Conservation (phyloP, 257 asterid species). For the Solanum habrochaites region DNA sequence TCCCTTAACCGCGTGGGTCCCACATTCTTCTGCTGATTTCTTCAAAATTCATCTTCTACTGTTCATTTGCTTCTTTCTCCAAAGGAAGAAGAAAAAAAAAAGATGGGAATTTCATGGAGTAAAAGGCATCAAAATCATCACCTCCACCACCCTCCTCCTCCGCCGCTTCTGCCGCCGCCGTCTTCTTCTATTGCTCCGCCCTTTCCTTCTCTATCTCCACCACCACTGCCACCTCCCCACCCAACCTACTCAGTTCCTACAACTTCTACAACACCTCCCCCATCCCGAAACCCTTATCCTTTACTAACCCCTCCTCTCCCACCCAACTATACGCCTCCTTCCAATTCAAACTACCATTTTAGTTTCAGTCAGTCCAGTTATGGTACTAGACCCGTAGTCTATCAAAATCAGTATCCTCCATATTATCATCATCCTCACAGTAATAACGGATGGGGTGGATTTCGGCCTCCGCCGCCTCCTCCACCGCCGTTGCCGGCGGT, state of each 20-base stretch:
- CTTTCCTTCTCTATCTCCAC: not conserved
- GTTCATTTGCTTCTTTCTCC: not conserved
- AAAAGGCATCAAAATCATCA: constrained; percentile 37
- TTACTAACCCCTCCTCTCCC: constrained; percentile 12
- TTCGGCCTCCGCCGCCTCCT: constrained; percentile 18
- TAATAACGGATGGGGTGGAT: constrained; percentile 32
- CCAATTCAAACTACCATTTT: constrained; percentile 5
- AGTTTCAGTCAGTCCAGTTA: constrained; percentile 23
- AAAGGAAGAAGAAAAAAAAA: not conserved
- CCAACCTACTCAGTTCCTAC: constrained; percentile 33
- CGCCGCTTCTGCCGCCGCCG: not conserved
- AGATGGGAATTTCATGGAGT: constrained; percentile 50
- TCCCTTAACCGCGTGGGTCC: not conserved
- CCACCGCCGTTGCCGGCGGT: constrained; percentile 29
- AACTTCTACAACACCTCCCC: constrained; percentile 35
- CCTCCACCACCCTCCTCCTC: constrained; percentile 4
- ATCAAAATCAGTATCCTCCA: constrained; percentile 36
- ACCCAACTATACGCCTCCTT: constrained; percentile 12
- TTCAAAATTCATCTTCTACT: not conserved
- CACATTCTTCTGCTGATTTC: not conserved
- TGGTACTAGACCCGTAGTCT: constrained; percentile 22
- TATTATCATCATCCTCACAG: constrained; percentile 26
- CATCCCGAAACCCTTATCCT: constrained; percentile 17
- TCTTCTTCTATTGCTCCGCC: not conserved
- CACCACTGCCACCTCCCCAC: constrained; percentile 10